phyloP scores from a whole-genome alignment of 2,329 filamentous ascomycete species.

The Nannizzia gypsea region DNA sequence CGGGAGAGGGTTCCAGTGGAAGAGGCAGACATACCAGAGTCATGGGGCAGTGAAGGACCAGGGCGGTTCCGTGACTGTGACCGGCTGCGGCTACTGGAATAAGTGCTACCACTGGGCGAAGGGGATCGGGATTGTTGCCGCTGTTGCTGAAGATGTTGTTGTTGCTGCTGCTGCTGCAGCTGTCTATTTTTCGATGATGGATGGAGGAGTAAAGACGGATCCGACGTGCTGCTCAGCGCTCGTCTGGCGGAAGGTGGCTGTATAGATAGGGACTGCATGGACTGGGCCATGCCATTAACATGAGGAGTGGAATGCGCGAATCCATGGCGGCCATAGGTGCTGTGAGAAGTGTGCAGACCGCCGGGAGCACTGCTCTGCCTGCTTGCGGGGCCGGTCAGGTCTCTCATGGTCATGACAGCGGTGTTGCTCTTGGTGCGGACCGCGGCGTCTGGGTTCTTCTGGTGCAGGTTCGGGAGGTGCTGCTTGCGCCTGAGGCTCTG shows the following conservation, averaged over 20 bases:
- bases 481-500: neutral
- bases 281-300: slow-evolving; percentile 15
- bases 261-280: slow-evolving; percentile 19
- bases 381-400: neutral
- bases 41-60: slow-evolving; percentile 11
- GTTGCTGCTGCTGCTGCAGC: no score
- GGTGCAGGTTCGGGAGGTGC: neutral
- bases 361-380: neutral
- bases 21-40: neutral
- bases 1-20: slow-evolving; percentile 21
- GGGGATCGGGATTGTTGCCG: slow-evolving; percentile 12
- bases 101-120: slow-evolving; percentile 3
- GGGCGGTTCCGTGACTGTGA: slow-evolving; percentile 22
- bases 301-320: slow-evolving; percentile 9
- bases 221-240: slow-evolving; percentile 9
- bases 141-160: no score
- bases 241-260: slow-evolving; percentile 16
- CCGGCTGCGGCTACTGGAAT: slow-evolving; percentile 1
- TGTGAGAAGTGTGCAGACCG: neutral
- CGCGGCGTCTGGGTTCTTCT: neutral
- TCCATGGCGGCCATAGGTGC: slow-evolving; percentile 3
- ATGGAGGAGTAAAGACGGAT: slow-evolving; percentile 19
- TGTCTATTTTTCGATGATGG: slow-evolving; percentile 7
- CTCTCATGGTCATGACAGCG: slow-evolving; percentile 2
- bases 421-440: neutral